Base-by-base conservation (phyloP, 2,329 filamentous ascomycete genomes). In the Rhynchosporium secalis region DNA sequence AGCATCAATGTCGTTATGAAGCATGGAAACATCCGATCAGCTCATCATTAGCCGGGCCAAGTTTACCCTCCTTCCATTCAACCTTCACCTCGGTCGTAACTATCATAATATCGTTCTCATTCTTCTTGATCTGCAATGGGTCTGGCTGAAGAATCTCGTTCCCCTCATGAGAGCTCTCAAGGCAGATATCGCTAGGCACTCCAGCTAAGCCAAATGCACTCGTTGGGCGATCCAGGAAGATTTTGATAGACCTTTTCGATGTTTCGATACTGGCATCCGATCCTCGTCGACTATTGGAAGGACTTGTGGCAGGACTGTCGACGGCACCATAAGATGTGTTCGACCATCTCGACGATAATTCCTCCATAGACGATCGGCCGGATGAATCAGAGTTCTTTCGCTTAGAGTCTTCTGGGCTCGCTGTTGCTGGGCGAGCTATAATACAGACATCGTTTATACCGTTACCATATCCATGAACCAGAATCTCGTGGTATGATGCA, bases 401-500 rank as follows among this genome's bases (percentile, higher is more conserved):
- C 10, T 28, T n/a, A 31, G 56, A 49, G 7, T 51, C 51, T 0
- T 52, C 51, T 41, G 62, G 60, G n/a, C 33, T 51, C 13, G 45
- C 40, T 31, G 58, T 48, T 36, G 54, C n/a, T 4, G 55, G 57
- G 10, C 47, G 49, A 15, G 57, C 28, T 10, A 56, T 64, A 13
- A 63, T 62, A 13, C 56, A 62, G n/a, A 67, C 62, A 26, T 55
- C 58, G n/a, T 81, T 80, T 2, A 78, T 82, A 1, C 81, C 81
- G 55, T 84, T 84, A 9, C 82, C 82, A 62, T 85, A 84, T 0
- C 81, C 80, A 4, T 79, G 76, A 6, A 84, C 76, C 0, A 83
- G 73, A 33, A 84, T 83, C 68, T 85, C 82, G 58, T 81, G 79
- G 62, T 80, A 79, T 0, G 71, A 66, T 67, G 69, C 49, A 64